Evolutionary conservation across 495 filamentous ascomycete genomes (phyloP).

Genomic region (Penicillium flavigenum): DNA sequence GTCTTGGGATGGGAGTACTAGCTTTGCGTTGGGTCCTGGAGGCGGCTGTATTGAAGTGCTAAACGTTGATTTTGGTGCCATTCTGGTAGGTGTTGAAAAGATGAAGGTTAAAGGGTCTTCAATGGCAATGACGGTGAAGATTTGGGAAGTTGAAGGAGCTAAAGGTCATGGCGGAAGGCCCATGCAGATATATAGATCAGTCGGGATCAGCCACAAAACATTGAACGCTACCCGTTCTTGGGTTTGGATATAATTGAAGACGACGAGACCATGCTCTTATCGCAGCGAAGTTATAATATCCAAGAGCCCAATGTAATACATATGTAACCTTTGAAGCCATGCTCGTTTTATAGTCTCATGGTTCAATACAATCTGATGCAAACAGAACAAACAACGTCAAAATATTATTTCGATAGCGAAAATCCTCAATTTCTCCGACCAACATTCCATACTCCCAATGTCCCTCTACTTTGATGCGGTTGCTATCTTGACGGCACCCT

Average conservation of each 20-base stretch:
- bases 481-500: constrained; percentile 63
- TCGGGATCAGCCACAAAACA: background rate
- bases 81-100: background rate
- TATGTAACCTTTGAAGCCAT: background rate
- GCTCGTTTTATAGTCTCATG: background rate
- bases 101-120: background rate
- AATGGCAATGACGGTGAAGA: constrained; percentile 3
- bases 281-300: background rate
- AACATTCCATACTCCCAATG: constrained; percentile 50
- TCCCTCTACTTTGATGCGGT: constrained; percentile 95
- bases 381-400: constrained; percentile 23
- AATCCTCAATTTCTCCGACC: constrained; percentile 14
- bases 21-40: constrained; percentile 16
- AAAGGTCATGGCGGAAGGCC: background rate
- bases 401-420: constrained; percentile 7
- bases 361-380: constrained; percentile 15
- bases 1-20: constrained; percentile 23
- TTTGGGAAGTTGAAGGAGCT: background rate
- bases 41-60: constrained; percentile 30
- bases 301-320: background rate
- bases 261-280: background rate
- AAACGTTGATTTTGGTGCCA: constrained; percentile 9
- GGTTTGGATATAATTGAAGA: background rate
- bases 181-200: background rate
- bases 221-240: background rate